Evolutionary conservation across 139 green algal genomes (phyloP), one percentile per base, ranked within the genome.

Genomic region (Chlamydomonas incerta): DNA sequence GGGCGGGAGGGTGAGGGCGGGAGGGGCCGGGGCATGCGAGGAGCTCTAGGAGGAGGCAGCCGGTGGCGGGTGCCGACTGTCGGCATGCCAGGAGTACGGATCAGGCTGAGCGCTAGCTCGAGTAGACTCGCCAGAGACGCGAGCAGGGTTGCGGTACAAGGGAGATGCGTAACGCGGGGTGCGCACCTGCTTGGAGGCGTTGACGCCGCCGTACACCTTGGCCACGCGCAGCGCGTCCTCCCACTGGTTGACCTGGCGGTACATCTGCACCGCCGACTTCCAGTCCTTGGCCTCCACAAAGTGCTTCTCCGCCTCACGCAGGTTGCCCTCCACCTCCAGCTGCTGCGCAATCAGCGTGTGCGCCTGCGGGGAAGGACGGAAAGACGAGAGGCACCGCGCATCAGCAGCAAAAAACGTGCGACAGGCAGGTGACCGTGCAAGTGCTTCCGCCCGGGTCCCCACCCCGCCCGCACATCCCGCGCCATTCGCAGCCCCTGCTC

Each of bases 251-350:
- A 82, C 52, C 37, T 72, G 52, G 14, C 91, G 84, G 90, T 96
- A 97, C 95, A 97, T 97, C 70, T 96, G 91, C 82, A 97, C 94
- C 5, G 92, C 94, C 24, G 60, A 87, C 90, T 96, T 97, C 95
- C 95, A 98, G 77, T 97, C 91, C 89, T 93, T 92, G 63, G 88
- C 94, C 65, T 96, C 94, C 46, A 91, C 87, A 88, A 94, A 98
- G 88, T 97, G 93, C 73, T 92, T 88, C 90, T 98, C 95, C 1
- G 95, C 95, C 82, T 98, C 90, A 20, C 85, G 87, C 77, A 93
- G 85, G 74, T 90, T 90, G 35, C 92, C 91, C 68, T 95, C 93
- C 13, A 69, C 85, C 87, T 96, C 92, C 65, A 96, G 87, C 75
- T 94, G 71, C 87, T 95, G 86, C 29, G 86, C 93, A 46, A 90